Percentiles rank a stretch among this genome's conserved stretches.
phyloP scores from a whole-genome alignment of 192 early-diverging fungal species.

The Phlyctochytrium planicorne region DNA sequence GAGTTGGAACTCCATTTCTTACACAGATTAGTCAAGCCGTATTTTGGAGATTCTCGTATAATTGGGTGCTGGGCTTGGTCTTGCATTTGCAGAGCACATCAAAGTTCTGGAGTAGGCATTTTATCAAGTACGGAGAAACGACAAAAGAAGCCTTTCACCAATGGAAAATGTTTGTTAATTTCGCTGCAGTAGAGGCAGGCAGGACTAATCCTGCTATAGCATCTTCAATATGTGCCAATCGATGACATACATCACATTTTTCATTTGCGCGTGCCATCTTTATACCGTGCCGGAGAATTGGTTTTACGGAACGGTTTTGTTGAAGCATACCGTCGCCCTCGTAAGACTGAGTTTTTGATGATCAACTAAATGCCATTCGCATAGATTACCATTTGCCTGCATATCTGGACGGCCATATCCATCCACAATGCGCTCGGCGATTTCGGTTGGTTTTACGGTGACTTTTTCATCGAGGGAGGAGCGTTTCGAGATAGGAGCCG shows the following conservation, averaged over 20 bases:
- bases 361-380: neutral
- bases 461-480: conserved; percentile 85
- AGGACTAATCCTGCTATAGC: conserved; percentile 30
- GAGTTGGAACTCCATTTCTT: conserved; percentile 32
- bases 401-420: conserved; percentile 88
- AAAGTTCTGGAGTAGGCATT: conserved; percentile 86
- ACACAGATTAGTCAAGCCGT: conserved; percentile 72
- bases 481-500: conserved; percentile 28
- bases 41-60: conserved; percentile 84
- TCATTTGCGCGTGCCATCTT: conserved; percentile 74
- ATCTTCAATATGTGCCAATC: conserved; percentile 88
- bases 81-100: conserved; percentile 76
- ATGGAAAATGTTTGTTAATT: conserved; percentile 89
- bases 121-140: conserved; percentile 90
- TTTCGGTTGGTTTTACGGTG: conserved; percentile 98
- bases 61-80: conserved; percentile 74
- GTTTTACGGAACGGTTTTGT: conserved; percentile 67
- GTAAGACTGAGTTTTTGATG: conserved; percentile 31
- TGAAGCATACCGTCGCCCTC: conserved; percentile 80
- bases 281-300: conserved; percentile 74
- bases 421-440: conserved; percentile 92
- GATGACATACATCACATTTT: conserved; percentile 91
- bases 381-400: conserved; percentile 78
- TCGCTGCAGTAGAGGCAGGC: neutral
- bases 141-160: conserved; percentile 84